Evolutionary conservation across 2,329 filamentous ascomycete genomes (phyloP).

Genomic region (Acrocalymma vagum): DNA sequence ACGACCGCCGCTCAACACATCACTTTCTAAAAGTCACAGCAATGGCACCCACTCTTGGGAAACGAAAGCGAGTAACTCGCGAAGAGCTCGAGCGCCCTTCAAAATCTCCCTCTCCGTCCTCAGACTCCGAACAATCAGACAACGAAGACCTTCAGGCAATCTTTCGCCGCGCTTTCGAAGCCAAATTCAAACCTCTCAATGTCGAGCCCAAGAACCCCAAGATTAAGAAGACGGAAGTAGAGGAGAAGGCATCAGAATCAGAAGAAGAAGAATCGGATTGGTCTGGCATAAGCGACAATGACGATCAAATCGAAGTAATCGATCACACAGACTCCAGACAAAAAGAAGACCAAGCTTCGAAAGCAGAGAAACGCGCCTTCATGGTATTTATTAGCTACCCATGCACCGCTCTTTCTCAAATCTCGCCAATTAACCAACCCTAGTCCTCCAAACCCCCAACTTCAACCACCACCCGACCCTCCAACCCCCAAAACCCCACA

Average conservation of each 20-base stretch:
- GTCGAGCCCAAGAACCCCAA: conserved; percentile 40
- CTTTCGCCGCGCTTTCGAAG: conserved; percentile 86
- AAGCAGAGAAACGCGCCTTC: conserved; percentile 78
- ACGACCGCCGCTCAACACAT: neutral
- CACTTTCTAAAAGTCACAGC: neutral
- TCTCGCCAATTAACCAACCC: conserved; percentile 21
- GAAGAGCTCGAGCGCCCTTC: conserved; percentile 37
- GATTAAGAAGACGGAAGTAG: conserved; percentile 32
- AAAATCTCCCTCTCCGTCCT: conserved; percentile 36
- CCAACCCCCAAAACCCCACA: conserved; percentile 25
- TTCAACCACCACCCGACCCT: conserved; percentile 36
- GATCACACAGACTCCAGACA: conserved; percentile 45
- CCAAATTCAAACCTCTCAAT: conserved; percentile 80
- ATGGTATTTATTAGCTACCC: conserved; percentile 64
- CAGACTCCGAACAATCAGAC: conserved; percentile 38
- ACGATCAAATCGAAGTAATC: conserved; percentile 53
- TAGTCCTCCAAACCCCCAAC: conserved; percentile 61
- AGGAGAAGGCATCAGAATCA: conserved; percentile 38
- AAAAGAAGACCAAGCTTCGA: conserved; percentile 35
- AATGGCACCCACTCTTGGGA: conserved; percentile 55
- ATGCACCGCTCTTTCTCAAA: neutral
- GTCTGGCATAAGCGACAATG: conserved; percentile 64
- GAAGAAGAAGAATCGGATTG: conserved; percentile 62
- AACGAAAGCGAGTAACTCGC: conserved; percentile 54
- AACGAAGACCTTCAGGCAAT: conserved; percentile 73